phyloP scores from a whole-genome alignment of 1,139 yeast genomes.

The Zygosaccharomyces pseudobailii region DNA sequence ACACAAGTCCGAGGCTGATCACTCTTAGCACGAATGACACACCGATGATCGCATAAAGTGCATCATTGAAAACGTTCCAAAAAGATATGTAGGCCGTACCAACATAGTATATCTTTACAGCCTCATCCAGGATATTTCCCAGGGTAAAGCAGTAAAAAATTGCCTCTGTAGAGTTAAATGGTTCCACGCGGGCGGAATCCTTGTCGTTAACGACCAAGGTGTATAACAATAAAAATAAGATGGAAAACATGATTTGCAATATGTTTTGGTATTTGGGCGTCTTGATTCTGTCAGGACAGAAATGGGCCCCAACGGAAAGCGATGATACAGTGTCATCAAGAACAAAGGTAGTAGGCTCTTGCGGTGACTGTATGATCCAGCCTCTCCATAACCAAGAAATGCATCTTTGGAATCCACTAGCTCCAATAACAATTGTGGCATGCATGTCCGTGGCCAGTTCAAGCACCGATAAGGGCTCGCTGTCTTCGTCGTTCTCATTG shows the following conservation, averaged over 20 bases:
- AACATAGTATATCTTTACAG: slow-evolving; percentile 66
- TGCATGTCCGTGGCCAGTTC: slow-evolving; percentile 88
- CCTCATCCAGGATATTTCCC: slow-evolving; percentile 64
- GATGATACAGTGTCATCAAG: slow-evolving; percentile 58
- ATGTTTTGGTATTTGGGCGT: slow-evolving; percentile 80
- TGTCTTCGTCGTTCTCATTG: slow-evolving; percentile 56
- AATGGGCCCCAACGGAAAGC: slow-evolving; percentile 56
- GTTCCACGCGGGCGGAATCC: slow-evolving; percentile 32
- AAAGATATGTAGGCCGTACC: slow-evolving; percentile 70
- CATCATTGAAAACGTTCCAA: slow-evolving; percentile 75
- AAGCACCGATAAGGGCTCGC: slow-evolving; percentile 62
- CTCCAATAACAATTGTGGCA: slow-evolving; percentile 67
- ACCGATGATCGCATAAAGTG: slow-evolving; percentile 53
- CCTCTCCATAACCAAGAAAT: slow-evolving; percentile 91
- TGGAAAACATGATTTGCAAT: slow-evolving; percentile 61
- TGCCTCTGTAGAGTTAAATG: slow-evolving; percentile 47
- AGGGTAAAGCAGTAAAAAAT: slow-evolving; percentile 61
- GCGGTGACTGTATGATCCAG: slow-evolving; percentile 77
- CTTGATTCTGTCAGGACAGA: slow-evolving; percentile 76
- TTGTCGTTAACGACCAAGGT: slow-evolving; percentile 59
- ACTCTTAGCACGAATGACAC: slow-evolving; percentile 55
- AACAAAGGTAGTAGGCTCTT: slow-evolving; percentile 64
- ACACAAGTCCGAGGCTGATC: slow-evolving; percentile 41
- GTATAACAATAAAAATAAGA: slow-evolving; percentile 59
- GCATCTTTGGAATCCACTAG: slow-evolving; percentile 81